phyloP scores from a whole-genome alignment of 805 yeast species.

The Spathaspora sp. region DNA sequence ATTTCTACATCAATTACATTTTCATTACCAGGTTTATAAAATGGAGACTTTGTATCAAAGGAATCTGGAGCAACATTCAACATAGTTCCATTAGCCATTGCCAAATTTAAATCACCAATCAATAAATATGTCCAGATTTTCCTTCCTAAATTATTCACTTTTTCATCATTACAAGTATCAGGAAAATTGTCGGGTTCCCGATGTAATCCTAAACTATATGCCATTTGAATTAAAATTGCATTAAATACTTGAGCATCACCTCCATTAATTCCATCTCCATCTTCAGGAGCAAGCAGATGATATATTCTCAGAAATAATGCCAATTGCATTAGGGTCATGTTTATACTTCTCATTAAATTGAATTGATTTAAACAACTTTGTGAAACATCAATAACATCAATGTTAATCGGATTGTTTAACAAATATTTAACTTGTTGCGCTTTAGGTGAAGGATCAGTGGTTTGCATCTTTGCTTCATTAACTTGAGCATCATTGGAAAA shows the following conservation, averaged over 20 bases:
- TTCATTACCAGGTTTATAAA: constrained; percentile 29
- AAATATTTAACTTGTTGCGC: constrained; percentile 22
- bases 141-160: constrained; percentile 46
- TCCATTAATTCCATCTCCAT: constrained; percentile 56
- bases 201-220: constrained; percentile 61
- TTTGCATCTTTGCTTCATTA: constrained; percentile 22
- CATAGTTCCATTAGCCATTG: constrained; percentile 30
- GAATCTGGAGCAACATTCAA: constrained; percentile 23
- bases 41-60: constrained; percentile 28
- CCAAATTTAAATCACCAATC: constrained; percentile 28
- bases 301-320: constrained; percentile 50
- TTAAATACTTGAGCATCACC: constrained; percentile 55
- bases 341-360: constrained; percentile 33
- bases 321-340: constrained; percentile 52
- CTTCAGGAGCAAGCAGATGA: constrained; percentile 46
- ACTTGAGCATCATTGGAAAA: constrained; percentile 24
- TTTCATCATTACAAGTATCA: constrained; percentile 19
- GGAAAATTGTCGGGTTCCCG: constrained; percentile 54
- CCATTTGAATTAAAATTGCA: constrained; percentile 63
- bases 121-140: constrained; percentile 51
- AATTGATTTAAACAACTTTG: constrained; percentile 34
- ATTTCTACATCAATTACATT: constrained; percentile 32
- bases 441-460: constrained; percentile 21
- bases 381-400: constrained; percentile 28
- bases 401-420: constrained; percentile 25